A percentile compares a stretch with the other conserved stretches of the same genome.
phyloP scores from a whole-genome alignment of 2,329 filamentous ascomycete species.

The Colletotrichum kahawae region DNA sequence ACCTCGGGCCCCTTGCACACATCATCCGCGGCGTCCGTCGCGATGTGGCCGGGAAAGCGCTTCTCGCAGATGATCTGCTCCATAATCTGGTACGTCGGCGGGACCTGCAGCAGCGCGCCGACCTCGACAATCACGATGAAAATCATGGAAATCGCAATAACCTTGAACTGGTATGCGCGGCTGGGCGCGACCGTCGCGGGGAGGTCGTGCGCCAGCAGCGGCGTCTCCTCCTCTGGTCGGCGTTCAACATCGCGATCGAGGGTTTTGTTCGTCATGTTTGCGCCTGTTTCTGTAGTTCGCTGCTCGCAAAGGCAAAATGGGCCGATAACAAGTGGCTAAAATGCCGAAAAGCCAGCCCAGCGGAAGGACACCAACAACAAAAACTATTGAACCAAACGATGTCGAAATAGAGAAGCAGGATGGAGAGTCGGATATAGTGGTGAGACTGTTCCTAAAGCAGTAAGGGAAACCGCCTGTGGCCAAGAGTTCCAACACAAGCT shows the following conservation, averaged over 20 bases:
- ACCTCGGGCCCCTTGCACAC: conserved; percentile 55
- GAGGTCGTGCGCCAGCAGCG: conserved; percentile 20
- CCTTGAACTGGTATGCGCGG: conserved; percentile 31
- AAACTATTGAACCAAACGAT: not conserved
- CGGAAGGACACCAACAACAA: not conserved
- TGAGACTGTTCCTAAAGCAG: not conserved
- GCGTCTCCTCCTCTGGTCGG: conserved; percentile 15
- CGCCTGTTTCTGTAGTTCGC: not conserved
- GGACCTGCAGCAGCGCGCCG: conserved; percentile 39
- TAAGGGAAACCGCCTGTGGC: not conserved
- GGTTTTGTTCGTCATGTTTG: not conserved
- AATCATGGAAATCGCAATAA: conserved; percentile 37
- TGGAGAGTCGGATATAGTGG: not conserved
- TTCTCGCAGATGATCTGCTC: conserved; percentile 59
- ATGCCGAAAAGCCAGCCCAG: not conserved
- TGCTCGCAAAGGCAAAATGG: not conserved
- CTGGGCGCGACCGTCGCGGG: conserved; percentile 25
- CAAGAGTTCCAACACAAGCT: not conserved
- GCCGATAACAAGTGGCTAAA: not conserved
- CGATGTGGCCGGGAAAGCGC: conserved; percentile 46
- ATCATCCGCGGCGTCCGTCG: conserved; percentile 38
- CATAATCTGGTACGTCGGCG: conserved; percentile 54
- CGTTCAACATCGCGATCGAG: not conserved
- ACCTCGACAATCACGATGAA: conserved; percentile 49
- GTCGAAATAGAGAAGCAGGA: not conserved